Base-by-base conservation (phyloP, 2,329 filamentous ascomycete species). In the Fusarium sororula region DNA sequence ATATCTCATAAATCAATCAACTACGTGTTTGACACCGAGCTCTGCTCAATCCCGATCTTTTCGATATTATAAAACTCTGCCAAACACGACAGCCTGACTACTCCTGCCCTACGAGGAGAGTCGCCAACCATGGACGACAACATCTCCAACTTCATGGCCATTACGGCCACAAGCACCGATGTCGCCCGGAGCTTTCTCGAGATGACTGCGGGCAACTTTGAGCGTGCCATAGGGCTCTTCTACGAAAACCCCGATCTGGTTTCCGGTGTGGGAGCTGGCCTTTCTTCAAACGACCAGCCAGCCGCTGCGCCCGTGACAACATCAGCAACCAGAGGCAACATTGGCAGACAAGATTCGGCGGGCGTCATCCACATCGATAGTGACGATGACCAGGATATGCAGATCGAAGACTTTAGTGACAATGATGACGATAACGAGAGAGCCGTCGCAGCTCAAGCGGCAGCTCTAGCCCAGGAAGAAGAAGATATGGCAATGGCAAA, bases 401-500 rank as follows among this genome's bases (percentile, higher is more conserved):
- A 79, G 69, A 74, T 83, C 48, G 81, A 82, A 55, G 81, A 85
- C 42, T 78, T 81, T 42, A 82, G 84, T 63, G 80, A 83, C 28
- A 79, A 81, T 22, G 79, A 82, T 63, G 82, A 84, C 58, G 82
- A 82, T 63, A 82, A 85, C 60, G 82, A 82, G 24, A 80, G 83
- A 24, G 84, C 84, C 24, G 83, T 84, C 8, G 82, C 80, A 9
- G 82, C 82, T 35, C 81, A 82, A 28, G 84, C 82, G 2, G 83
- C 80, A 8, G 80, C 80, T 4, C 83, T 87, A 44, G 90, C 88
- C 22, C 86, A 91, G 60, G 90, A 93, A 74, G 95, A 98, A 73
- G 95, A 98, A 78, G 96, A 99, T 79, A 95, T 94, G 59, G 95
- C 94, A 48, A 96, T 98, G 91, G 96, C 96, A 12, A 90, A 95